Base-by-base conservation (phyloP, 1,284 basidiomycete genomes). In the Fomes fomentarius region DNA sequence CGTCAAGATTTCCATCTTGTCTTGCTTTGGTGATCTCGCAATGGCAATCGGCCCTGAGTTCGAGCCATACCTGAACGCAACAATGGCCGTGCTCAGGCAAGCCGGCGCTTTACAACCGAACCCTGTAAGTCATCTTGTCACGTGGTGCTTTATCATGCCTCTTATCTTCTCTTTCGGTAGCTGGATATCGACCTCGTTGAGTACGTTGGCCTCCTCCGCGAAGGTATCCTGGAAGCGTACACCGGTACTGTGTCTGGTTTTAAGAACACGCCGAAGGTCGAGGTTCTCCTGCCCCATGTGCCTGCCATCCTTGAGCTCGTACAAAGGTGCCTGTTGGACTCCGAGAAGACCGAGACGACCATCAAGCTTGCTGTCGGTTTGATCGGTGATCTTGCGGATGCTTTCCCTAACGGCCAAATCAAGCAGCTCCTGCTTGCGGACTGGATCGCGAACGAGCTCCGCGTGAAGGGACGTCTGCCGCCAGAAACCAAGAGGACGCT, bases 11-110 rank as follows among this genome's bases (percentile, higher is more conserved):
- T 89, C 91, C 14, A 94, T 98, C 64, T 76, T 99, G 57, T 89
- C 92, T 14, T 95, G 93, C 73, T 99, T 99, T 67, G 97, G 97
- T 33, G 96, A 99, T 70, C 91, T 99, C 61, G 96, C 96, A 8
- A 80, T 99, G 21, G 96, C 97, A 1, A 90, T 98, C 59, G 94
- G 94, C 1, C 76, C 84, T 9, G 78, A 78, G 11, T 99, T 98
- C 70, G 91, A 93, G 66, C 94, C 94, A 1, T 99, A 91, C 73
- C 79, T 98, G 45, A 85, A 88, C 56, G 93, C 92, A 9, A 93
- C 94, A 4, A 96, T 98, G 93, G 83, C 78, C 43, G 96, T 99
- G 24, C 77, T 99, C 47, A 82, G 85, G 63, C 96, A 99, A 75
- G 96, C 96, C 0, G 93, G 94, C 21, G 78, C 85, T 38, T 84